Evolutionary conservation across 164 flowering plant species (phyloP).

Genomic region (Pachysandra terminalis): DNA sequence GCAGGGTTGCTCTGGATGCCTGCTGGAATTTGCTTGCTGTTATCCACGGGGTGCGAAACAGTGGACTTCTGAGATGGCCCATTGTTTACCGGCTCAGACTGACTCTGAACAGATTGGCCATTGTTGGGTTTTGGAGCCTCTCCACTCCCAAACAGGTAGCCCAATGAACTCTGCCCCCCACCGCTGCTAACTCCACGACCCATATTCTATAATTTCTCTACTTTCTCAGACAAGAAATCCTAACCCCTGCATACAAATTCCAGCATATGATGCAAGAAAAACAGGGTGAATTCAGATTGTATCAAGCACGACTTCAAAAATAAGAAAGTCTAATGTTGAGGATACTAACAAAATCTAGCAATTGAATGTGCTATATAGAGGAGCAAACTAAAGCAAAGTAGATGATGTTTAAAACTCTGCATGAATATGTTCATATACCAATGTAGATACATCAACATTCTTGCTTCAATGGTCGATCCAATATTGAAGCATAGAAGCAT

Average conservation of each 20-base stretch:
- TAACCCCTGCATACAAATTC: conserved; percentile 4
- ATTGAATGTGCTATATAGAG: too few relatives aligned
- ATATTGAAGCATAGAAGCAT: too few relatives aligned
- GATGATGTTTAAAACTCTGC: too few relatives aligned
- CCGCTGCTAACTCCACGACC: conserved; percentile 57
- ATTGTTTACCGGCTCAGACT: conserved; percentile 10
- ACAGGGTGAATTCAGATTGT: not conserved
- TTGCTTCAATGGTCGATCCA: too few relatives aligned
- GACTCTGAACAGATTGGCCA: conserved; percentile 22
- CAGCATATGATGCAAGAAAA: not conserved
- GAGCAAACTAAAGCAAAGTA: too few relatives aligned
- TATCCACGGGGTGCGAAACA: conserved; percentile 25
- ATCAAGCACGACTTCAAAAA: not conserved
- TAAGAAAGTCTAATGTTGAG: too few relatives aligned
- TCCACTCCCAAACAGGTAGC: conserved; percentile 51
- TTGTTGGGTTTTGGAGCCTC: conserved; percentile 29
- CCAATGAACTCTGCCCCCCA: conserved; percentile 59
- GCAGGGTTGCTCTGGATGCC: conserved; percentile 34
- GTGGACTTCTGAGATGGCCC: conserved; percentile 24
- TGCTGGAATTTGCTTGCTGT: conserved; percentile 37
- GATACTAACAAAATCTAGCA: not conserved
- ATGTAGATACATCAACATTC: too few relatives aligned
- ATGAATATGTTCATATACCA: too few relatives aligned
- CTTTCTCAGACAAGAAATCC: not conserved
- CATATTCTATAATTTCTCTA: conserved; percentile 26